Evolutionary conservation across 805 yeast genomes (phyloP).

Genomic region (Starmerella sp.): DNA sequence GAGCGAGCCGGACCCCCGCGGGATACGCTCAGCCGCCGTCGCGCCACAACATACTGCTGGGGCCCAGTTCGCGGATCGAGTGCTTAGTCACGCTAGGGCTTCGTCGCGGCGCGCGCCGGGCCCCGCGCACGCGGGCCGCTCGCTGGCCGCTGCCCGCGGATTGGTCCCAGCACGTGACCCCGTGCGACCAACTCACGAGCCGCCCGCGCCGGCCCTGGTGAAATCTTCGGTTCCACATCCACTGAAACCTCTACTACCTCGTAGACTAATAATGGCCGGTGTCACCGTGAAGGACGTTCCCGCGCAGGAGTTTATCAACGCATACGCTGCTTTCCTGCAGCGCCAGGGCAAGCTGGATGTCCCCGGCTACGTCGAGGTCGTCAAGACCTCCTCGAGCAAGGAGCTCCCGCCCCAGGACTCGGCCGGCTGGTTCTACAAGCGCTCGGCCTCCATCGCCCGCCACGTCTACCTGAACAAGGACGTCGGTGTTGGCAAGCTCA

Average conservation of each 20-base stretch:
- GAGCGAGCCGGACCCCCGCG: too few relatives aligned
- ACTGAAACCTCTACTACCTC: not conserved
- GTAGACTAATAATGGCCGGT: constrained; percentile 22
- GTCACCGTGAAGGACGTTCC: constrained; percentile 86
- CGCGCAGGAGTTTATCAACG: constrained; percentile 99
- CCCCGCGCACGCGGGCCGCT: too few relatives aligned
- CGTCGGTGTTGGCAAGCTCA: constrained; percentile 98
- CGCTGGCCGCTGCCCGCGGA: too few relatives aligned
- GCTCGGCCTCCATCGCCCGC: constrained; percentile 99
- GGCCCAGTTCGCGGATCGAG: too few relatives aligned
- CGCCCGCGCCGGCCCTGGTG: not conserved
- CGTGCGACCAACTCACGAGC: not conserved
- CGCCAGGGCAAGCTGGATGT: constrained; percentile 99
- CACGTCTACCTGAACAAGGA: constrained; percentile 99
- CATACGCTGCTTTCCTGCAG: constrained; percentile 99
- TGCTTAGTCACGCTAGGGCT: not conserved
- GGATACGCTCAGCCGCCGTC: too few relatives aligned
- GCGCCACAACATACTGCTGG: too few relatives aligned
- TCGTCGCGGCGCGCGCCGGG: not conserved
- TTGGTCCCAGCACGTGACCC: not conserved
- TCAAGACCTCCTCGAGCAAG: constrained; percentile 97
- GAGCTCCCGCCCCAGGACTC: constrained; percentile 99
- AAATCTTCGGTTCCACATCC: not conserved
- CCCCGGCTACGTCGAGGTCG: constrained; percentile 99
- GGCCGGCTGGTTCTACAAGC: constrained; percentile 99